Base-by-base conservation (phyloP, 148 eudicot species). In the Chenopodium berlandieri region DNA sequence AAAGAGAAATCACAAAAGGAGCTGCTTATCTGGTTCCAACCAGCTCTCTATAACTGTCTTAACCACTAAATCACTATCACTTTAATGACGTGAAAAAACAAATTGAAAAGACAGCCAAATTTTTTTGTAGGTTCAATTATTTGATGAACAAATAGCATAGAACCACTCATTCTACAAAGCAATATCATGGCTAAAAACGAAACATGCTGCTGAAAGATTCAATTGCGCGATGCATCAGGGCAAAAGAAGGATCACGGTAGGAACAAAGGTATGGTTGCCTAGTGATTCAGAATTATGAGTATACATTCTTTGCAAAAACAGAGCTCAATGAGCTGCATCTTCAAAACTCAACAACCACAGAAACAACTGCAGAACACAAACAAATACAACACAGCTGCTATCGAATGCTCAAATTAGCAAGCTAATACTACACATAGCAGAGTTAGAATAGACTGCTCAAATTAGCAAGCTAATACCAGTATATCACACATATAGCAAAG, bases 11-110 rank as follows among this genome's bases (percentile, higher is more conserved):
- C 72, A 78, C 80, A 44, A 40, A 71, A 65, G 40, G 34, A 32
- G 79, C 70, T 78, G 81, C 44, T 40, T 40, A 67, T 78, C 73
- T 78, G 73, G 73, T 67, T 20, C 20, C 69, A 58, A 71, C 75
- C 37, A 67, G 25, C 71, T 30, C 71, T 30, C 17, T 25, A 78
- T 20, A 64, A 77, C 74, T 32, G 66, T 70, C 67, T 25, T 74
- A 70, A 44, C 73, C 75, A 69, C 75, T 32, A 67, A 27, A 67
- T 78, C 63, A 70, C 47, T 70, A 70, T 70, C 73, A 34, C 22
- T 70, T 34, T 6, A 19, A 32, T 65, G 10, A 34, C 73, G 34
- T 31, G 47, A 70, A 31, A 37, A 68, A 31, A 30, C 1, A 52
- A 52, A 52, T 10, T 40, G 44, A 40, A 40, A 7, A 40, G 44